Conservation (phyloP, 2,329 filamentous ascomycete species). For the Colletotrichum sp. region DNA sequence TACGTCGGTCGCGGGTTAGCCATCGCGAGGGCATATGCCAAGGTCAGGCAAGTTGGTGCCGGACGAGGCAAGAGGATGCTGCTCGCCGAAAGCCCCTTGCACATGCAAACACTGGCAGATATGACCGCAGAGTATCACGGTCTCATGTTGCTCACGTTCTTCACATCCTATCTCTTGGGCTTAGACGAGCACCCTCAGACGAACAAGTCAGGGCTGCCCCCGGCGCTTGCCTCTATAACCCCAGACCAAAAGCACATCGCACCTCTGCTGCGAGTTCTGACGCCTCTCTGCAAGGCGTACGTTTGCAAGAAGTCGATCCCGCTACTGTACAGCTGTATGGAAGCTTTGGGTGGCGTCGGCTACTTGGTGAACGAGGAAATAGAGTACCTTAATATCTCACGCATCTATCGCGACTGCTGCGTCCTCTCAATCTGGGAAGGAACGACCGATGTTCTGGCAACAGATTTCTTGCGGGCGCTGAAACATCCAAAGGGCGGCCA, state of each 20-base stretch:
- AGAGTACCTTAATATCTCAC: slow-evolving; percentile 66
- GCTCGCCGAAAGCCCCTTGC: slow-evolving; percentile 58
- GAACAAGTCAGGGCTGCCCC: background rate
- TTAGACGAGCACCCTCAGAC: slow-evolving; percentile 48
- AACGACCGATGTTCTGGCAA: slow-evolving; percentile 72
- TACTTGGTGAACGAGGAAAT: slow-evolving; percentile 69
- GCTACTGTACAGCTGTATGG: slow-evolving; percentile 64
- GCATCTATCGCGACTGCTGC: slow-evolving; percentile 67
- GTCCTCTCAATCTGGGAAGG: slow-evolving; percentile 76
- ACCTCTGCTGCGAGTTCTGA: slow-evolving; percentile 61
- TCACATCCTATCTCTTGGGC: slow-evolving; percentile 60
- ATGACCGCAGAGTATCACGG: slow-evolving; percentile 61
- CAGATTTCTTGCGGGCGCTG: slow-evolving; percentile 38
- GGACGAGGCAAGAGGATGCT: slow-evolving; percentile 36
- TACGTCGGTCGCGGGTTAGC: slow-evolving; percentile 61
- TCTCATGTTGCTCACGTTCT: slow-evolving; percentile 60
- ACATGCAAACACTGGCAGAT: slow-evolving; percentile 63
- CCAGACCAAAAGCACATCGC: slow-evolving; percentile 36
- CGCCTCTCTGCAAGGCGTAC: slow-evolving; percentile 65
- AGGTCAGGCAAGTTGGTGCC: slow-evolving; percentile 57
- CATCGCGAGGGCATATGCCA: slow-evolving; percentile 62
- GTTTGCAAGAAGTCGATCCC: slow-evolving; percentile 55
- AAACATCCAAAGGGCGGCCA: slow-evolving; percentile 47
- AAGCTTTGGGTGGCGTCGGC: slow-evolving; percentile 69
- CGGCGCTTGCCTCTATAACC: slow-evolving; percentile 28